phyloP scores from a whole-genome alignment of 352 stramenopile species.

The Phytophthora pisi region DNA sequence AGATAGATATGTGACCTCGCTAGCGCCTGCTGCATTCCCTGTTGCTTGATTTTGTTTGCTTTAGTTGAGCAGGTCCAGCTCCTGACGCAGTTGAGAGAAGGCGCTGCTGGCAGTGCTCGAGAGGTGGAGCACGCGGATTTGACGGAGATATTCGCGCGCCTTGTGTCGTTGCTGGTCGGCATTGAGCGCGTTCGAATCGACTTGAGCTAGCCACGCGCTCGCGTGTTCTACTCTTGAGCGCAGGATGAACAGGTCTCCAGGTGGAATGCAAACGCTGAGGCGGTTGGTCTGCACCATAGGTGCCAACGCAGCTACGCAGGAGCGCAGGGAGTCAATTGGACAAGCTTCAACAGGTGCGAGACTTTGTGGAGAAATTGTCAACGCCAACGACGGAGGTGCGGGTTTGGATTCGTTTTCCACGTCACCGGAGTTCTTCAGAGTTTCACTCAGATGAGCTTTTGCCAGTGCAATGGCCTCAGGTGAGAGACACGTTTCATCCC shows the following conservation, averaged over 20 bases:
- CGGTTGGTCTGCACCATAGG: slow-evolving; percentile 23
- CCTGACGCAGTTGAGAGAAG: slow-evolving; percentile 22
- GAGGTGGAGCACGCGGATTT: slow-evolving; percentile 29
- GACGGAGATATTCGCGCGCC: slow-evolving; percentile 20
- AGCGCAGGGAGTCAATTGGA: slow-evolving; percentile 19
- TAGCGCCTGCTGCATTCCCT: not conserved
- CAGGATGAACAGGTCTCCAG: slow-evolving; percentile 29
- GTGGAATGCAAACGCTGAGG: slow-evolving; percentile 28
- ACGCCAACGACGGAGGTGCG: not conserved
- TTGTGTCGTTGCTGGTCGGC: slow-evolving; percentile 4
- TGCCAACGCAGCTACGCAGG: slow-evolving; percentile 17
- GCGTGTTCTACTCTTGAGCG: slow-evolving; percentile 22
- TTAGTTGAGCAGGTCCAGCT: slow-evolving; percentile 23
- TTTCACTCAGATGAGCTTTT: slow-evolving; percentile 16
- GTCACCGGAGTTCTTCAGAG: not conserved
- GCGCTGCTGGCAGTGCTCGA: slow-evolving; percentile 28
- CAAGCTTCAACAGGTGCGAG: not conserved
- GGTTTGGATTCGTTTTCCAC: not conserved
- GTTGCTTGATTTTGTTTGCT: slow-evolving; percentile 10
- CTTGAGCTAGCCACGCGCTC: slow-evolving; percentile 24
- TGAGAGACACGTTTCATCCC: slow-evolving; percentile 39
- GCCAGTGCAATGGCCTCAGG: slow-evolving; percentile 30
- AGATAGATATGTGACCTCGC: slow-evolving; percentile 20
- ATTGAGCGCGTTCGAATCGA: not conserved
- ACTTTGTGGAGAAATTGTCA: not conserved